Evolutionary conservation across 345 rosid genomes (phyloP), one percentile per base, ranked within the genome.

Genomic region (Litchi chinensis): DNA sequence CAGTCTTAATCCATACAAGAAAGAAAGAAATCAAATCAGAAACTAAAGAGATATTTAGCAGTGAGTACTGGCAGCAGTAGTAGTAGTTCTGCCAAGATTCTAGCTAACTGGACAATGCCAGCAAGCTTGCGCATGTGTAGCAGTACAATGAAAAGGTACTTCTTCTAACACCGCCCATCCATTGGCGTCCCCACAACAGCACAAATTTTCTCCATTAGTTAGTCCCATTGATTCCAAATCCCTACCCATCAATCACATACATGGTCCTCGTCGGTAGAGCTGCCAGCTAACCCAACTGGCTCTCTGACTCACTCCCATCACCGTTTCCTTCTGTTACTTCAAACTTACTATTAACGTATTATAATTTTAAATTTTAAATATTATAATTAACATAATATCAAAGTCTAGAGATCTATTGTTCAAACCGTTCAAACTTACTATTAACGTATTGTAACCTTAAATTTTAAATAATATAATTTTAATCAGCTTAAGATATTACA

Each of bases 181-280:
- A 73, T 85, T 82, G 18, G 37, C 65, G 89, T 85, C 89, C 93
- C 91, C 86, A 85, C 89, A 60, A 88, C 62, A 76, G 81, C 83
- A 75, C 65, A 70, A 73, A 8, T 64, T 75, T 86, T 79, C 62
- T 60, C 59, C 78, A 37, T 76, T 72, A 80, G 81, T 82, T 78
- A 87, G 64, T 76, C 75, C 80, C 76, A 72, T 75, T 65, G 81
- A 85, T 90, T 90, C 87, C 90, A 86, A 79, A 81, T 81, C 73
- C 83, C 56, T 70, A 40, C 86, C 87, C 84, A 90, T 88, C 93
- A 88, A 88, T 90, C 93, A 90, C 84, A 83, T 82, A 85, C 71
- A 56, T 32, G 50, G 57, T 52, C 76, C 43, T 43, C 19, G 43
- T 65, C 54, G 28, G 10, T 57, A 65, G 68, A 81, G 83, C 78